Base-by-base conservation (phyloP, 2,329 filamentous ascomycete genomes). In the Scytalidium lignicola region DNA sequence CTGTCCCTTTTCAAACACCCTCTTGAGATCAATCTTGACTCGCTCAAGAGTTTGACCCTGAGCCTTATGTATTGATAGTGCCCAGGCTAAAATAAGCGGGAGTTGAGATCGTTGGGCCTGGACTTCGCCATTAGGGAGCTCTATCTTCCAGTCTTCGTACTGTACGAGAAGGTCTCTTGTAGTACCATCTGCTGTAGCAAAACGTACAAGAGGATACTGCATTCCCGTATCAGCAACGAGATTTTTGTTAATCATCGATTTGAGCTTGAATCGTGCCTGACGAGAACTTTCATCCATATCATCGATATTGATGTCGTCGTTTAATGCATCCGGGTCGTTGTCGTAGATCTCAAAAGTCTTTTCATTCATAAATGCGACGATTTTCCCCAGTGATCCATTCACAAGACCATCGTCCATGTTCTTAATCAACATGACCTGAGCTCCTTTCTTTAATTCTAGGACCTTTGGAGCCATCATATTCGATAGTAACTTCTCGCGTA, bases 391-490 rank as follows among this genome's bases (percentile, higher is more conserved):
- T 0, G 92, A 95, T 3, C 93, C 93, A 63, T 99, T 99, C 58
- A 97, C 93, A 0, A 99, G 77, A 0, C 82, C 85, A 37, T 96
- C 90, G 62, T 99, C 93, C 70, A 97, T 85, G 60, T 99, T 99
- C 68, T 99, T 99, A 75, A 99, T 96, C n/a, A 99, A 74, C 93
- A 99, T 99, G 41, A 99, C 95, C 65, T 99, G 95, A 0, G 93
- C 89, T 9, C 90, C 89, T 54, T 93, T 85, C 67, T 96, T 97
- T 23, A 99, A 71, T 28, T 87, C 82, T 18, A 99, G 80, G 0
- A 70, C 64, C 58, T 86, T 85, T 0, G 93, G 91, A 0, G 93
- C 91, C 88, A 99, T 96, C 81, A 95, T 95, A 62, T 92, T 96
- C 5, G 79, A 69, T 5, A 99, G 74, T 0, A 97, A 69, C 62